Evolutionary conservation across 108 stramenopile genomes (phyloP), one percentile per base, ranked within the genome.

Genomic region (Skeletonema tropicum): DNA sequence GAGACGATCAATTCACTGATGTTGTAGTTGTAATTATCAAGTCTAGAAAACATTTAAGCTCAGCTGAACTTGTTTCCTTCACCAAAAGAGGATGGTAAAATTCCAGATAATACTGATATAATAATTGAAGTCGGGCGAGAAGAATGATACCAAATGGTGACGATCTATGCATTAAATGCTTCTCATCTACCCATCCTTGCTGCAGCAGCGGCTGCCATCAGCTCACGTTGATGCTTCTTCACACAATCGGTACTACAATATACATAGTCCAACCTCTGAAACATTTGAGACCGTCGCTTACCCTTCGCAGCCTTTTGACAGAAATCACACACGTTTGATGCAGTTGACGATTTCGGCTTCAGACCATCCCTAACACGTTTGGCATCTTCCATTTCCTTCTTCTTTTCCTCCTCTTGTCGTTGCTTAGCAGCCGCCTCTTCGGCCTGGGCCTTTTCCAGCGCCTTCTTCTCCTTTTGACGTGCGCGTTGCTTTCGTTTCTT

Each of bases 241-340:
- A 94, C 93, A 64, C 96, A 96, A 9, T 93, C 92, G 15, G 90
- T 82, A 66, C 77, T 85, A 69, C 96, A 96, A 70, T 94, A 96
- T 15, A 66, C 68, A 61, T 87, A 96, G 7, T 92, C 89, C n/a
- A 94, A 70, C 59, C 93, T 85, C 38, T 79, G 66, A 60, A 93
- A 93, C 91, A 93, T 91, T 57, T 90, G 76, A 13, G 77, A 86
- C 62, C 83, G 70, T 64, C 86, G 68, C 60, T 85, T 85, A 13
- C 88, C 89, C 68, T 82, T 88, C 60, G 69, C 75, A 5, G 79
- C 75, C 64, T 62, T 88, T 68, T 86, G 83, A 76, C 95, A 96
- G 70, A 86, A 94, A 66, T 96, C 93, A 70, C 95, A 96, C 0
- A 74, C 80, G 64, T 90, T 91, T 9, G 75, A 45, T 76, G 64